A percentile compares a stretch with the other conserved stretches of the same genome.
phyloP scores from a whole-genome alignment of 306 rosid species.

The Trifolium fragiferum region DNA sequence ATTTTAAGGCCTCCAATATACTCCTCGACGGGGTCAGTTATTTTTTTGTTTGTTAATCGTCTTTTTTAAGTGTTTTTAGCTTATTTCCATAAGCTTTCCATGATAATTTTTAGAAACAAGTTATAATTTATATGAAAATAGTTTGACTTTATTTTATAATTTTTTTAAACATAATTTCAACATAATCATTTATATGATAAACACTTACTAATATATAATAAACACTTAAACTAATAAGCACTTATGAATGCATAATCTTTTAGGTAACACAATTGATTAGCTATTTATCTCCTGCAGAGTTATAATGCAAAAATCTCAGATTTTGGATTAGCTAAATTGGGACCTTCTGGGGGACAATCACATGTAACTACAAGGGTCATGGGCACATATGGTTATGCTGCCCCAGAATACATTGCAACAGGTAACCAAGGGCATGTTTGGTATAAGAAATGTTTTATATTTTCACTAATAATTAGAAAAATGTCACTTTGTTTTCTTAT shows the following conservation, averaged over 20 bases:
- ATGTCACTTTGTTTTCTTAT: not conserved
- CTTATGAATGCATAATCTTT: slow-evolving; percentile 5
- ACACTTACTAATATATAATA: no score
- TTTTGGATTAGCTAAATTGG: slow-evolving; percentile 86
- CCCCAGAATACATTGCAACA: slow-evolving; percentile 88
- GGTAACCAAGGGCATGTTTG: slow-evolving; percentile 47
- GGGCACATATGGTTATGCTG: slow-evolving; percentile 90
- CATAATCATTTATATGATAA: not conserved
- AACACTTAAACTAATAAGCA: not conserved
- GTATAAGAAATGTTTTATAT: not conserved
- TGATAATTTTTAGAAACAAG: no score
- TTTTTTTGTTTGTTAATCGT: slow-evolving; percentile 6
- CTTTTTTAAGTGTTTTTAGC: not conserved
- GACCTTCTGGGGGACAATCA: slow-evolving; percentile 74
- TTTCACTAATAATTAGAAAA: not conserved
- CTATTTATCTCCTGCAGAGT: slow-evolving; percentile 44
- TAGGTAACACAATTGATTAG: slow-evolving; percentile 8
- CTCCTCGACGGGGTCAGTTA: slow-evolving; percentile 78
- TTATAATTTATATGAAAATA: no score
- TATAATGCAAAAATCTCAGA: slow-evolving; percentile 83
- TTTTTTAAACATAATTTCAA: no score
- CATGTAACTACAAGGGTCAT: slow-evolving; percentile 83
- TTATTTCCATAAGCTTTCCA: not conserved
- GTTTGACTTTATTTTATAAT: not conserved
- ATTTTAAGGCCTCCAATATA: slow-evolving; percentile 92